Base-by-base conservation (phyloP, 306 rosid genomes). In the Oxytropis ochrocephala region DNA sequence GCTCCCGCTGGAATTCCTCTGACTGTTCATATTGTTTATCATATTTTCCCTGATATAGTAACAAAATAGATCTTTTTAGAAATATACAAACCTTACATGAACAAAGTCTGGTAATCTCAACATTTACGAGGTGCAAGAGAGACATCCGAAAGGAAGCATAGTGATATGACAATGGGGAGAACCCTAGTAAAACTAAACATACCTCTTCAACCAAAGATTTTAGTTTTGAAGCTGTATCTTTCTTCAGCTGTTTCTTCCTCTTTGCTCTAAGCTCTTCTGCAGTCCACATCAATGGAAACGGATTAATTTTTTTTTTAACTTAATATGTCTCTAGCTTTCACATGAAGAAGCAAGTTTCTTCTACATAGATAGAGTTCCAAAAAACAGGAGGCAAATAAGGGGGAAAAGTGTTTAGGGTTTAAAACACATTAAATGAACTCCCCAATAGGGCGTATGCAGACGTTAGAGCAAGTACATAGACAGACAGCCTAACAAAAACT, bases 181-280 rank as follows among this genome's bases (percentile, higher is more conserved):
- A 67, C 47, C 24, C 48, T 42, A 72, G 69, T 46, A 75, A 62
- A 68, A 79, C 8, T n/a, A 21, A 49, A 62, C 58, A 62, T 79
- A 95, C 99, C 97, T 95, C 99, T 41, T 95, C 96, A 47, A 95
- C 96, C 85, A 95, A 62, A 62, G 98, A 90, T 81, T 91, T 91
- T 14, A 95, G 81, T 87, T 95, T 95, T 65, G 95, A 86, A 79
- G 99, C 95, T 58, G 97, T 91, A 82, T 95, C 99, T 72, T 89
- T 95, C 91, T 83, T 91, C 81, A 95, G 75, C 12, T 87, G 95
- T 81, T 91, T 95, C 87, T 91, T 95, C 82, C 99, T 83, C 90
- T 91, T 91, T 17, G 71, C 89, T 83, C 85, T 83, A 62, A 95
- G 97, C 82, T 95, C 99, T n/a, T 95, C 99, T 95, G 97, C 73